Conservation (phyloP, 2,329 filamentous ascomycete species). For the Fusarium anguioides region DNA sequence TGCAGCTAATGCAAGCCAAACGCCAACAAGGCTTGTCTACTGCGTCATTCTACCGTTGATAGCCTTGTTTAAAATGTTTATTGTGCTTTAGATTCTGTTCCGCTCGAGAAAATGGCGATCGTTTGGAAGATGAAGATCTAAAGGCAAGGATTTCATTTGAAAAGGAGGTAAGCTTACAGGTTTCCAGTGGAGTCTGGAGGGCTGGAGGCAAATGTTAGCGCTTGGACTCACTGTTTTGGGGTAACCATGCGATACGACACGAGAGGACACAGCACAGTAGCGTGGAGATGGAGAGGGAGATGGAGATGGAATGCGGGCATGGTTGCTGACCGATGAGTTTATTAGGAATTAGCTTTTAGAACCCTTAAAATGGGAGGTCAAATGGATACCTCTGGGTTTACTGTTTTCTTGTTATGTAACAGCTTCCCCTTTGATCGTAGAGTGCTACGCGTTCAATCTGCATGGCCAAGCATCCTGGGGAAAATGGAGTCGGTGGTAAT, state of each 20-base stretch:
- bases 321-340: neutral
- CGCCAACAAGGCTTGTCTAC: neutral
- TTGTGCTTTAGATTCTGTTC: neutral
- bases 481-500: neutral
- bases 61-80: neutral
- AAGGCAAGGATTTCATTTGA: too few species aligned
- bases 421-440: neutral
- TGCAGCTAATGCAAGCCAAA: slow-evolving; percentile 16
- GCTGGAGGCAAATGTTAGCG: neutral
- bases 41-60: slow-evolving; percentile 4
- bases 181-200: neutral
- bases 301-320: neutral
- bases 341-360: neutral
- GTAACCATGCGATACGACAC: neutral
- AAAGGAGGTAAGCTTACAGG: neutral
- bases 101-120: neutral
- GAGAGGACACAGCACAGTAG: too few species aligned
- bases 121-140: neutral
- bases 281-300: too few species aligned
- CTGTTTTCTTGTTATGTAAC: neutral
- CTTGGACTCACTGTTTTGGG: neutral
- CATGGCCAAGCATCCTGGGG: neutral
- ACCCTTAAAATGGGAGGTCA: neutral
- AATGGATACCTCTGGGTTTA: neutral
- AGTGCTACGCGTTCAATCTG: neutral